These are phyloP conservation scores for Lipomyces yamadae DNA, from an alignment of 805 yeast genomes.

Conservation along the genomic window DNA sequence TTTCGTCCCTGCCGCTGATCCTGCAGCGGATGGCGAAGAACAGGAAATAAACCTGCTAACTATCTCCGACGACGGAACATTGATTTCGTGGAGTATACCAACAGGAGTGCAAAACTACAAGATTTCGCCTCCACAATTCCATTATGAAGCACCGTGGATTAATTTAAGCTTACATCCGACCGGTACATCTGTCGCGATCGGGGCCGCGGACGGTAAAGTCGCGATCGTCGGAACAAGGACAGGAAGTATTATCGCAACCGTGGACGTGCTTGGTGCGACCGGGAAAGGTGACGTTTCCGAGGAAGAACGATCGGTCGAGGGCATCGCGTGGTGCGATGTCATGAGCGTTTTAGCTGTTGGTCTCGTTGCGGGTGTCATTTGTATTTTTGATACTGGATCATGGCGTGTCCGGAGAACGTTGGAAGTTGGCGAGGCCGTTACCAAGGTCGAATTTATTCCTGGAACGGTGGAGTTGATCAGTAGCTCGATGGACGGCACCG, in stretches of 20 bases:
- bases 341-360: conserved; percentile 80
- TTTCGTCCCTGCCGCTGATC: conserved; percentile 64
- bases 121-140: conserved; percentile 66
- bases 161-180: conserved; percentile 60
- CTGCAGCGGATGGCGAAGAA: conserved; percentile 26
- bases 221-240: conserved; percentile 75
- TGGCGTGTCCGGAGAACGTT: conserved; percentile 84
- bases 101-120: conserved; percentile 72
- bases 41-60: conserved; percentile 64
- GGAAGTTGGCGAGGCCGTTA: conserved; percentile 77
- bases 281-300: conserved; percentile 54
- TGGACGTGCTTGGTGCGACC: conserved; percentile 57
- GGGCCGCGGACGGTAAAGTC: conserved; percentile 85
- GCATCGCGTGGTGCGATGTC: conserved; percentile 76
- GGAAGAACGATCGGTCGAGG: conserved; percentile 63
- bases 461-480: conserved; percentile 66
- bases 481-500: conserved; percentile 81
- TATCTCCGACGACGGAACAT: conserved; percentile 80
- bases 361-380: conserved; percentile 83
- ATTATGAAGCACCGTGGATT: conserved; percentile 91
- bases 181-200: conserved; percentile 68
- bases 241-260: conserved; percentile 69
- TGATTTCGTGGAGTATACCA: conserved; percentile 89
- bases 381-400: conserved; percentile 77
- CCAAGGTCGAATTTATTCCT: conserved; percentile 66